These are phyloP conservation scores for Cicer arietinum DNA, from an alignment of 306 rosid genomes.

Conservation along the genomic window DNA sequence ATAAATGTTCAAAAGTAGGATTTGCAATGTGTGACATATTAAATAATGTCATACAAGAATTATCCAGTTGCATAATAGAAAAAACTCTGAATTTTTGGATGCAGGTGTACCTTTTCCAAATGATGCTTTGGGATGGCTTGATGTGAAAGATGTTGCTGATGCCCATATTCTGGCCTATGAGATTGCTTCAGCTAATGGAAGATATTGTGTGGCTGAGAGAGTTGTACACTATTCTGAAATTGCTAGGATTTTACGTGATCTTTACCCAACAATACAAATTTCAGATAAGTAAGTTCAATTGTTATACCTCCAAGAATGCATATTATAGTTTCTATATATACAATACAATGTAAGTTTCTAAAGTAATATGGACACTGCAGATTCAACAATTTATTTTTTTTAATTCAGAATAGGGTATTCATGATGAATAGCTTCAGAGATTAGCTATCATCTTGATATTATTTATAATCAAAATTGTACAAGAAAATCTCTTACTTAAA, in stretches of 20 bases:
- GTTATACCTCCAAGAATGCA: background rate
- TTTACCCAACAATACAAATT: conserved; percentile 67
- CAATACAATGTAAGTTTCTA: background rate
- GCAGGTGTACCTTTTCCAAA: conserved; percentile 71
- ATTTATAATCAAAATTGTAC: too few relatives aligned
- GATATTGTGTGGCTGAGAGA: conserved; percentile 65
- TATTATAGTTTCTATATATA: background rate
- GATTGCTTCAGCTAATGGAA: conserved; percentile 80
- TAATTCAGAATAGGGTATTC: too few relatives aligned
- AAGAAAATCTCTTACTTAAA: too few relatives aligned
- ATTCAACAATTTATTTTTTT: too few relatives aligned
- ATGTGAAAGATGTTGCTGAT: conserved; percentile 80
- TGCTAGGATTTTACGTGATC: conserved; percentile 54
- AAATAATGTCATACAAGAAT: background rate
- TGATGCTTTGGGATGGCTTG: conserved; percentile 59
- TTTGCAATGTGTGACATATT: background rate
- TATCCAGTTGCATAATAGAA: background rate
- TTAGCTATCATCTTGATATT: too few relatives aligned
- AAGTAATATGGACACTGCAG: background rate
- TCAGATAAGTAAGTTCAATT: conserved; percentile 60
- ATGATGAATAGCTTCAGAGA: too few relatives aligned
- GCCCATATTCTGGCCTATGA: conserved; percentile 86
- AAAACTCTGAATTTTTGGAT: conserved; percentile 37
- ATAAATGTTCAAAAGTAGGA: too few relatives aligned
- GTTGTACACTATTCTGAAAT: conserved; percentile 65